Evolutionary conservation across 108 stramenopile species (phyloP).

Genomic region (Fistulifera solaris): DNA sequence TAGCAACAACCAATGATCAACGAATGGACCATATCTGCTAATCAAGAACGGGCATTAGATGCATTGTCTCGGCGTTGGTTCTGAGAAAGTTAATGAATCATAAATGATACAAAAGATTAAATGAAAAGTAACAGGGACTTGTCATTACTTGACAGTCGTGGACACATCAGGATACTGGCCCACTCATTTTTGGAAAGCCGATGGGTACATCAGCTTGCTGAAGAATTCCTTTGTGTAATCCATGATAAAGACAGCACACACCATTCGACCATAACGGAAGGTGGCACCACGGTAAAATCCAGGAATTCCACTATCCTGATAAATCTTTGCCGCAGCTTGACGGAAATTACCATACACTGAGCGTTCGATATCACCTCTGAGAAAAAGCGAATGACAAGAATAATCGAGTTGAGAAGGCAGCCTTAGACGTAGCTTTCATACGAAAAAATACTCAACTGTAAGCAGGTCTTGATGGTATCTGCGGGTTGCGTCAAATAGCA

Average conservation of each 20-base stretch:
- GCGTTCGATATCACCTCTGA: slow-evolving; percentile 77
- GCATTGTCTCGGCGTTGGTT: too few species aligned
- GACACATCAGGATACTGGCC: too few species aligned
- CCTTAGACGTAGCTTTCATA: too few species aligned
- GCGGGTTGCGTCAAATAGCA: slow-evolving; percentile 86
- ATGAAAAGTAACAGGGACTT: too few species aligned
- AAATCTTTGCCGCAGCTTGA: slow-evolving; percentile 56
- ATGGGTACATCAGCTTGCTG: slow-evolving; percentile 43
- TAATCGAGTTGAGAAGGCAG: too few species aligned
- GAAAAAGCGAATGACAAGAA: too few species aligned
- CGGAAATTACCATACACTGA: slow-evolving; percentile 62
- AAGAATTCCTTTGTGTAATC: slow-evolving; percentile 63
- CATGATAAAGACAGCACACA: slow-evolving; percentile 89
- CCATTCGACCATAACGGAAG: slow-evolving; percentile 88
- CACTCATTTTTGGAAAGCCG: too few species aligned
- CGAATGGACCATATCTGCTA: too few species aligned
- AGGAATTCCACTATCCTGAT: slow-evolving; percentile 48
- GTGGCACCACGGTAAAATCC: slow-evolving; percentile 90
- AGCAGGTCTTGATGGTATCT: slow-evolving; percentile 91
- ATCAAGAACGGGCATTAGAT: too few species aligned
- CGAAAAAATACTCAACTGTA: slow-evolving; percentile 39
- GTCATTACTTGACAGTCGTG: too few species aligned
- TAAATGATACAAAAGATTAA: slow-evolving; percentile 5
- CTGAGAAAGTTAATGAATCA: too few species aligned
- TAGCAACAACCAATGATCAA: too few species aligned